phyloP scores from a whole-genome alignment of 805 yeast species.

The Schwanniomyces pseudopolymorphus region DNA sequence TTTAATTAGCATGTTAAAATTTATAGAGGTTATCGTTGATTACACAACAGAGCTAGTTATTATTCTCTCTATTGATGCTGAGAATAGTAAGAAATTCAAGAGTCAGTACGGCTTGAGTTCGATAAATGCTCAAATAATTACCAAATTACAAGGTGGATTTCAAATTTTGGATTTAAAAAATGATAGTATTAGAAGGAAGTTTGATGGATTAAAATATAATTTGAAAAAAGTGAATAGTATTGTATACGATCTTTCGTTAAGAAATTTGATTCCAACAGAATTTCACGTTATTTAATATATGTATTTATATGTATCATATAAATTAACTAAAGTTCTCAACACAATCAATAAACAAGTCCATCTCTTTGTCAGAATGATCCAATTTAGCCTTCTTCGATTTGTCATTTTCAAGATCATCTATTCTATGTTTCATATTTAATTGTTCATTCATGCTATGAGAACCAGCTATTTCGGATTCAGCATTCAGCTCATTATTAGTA shows the following conservation, averaged over 20 bases:
- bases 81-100: background rate
- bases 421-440: background rate
- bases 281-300: conserved; percentile 6
- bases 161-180: conserved; percentile 29
- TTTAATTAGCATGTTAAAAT: conserved; percentile 19
- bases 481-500: background rate
- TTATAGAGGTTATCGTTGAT: conserved; percentile 22
- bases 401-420: background rate
- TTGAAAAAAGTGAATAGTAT: conserved; percentile 25
- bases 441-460: background rate
- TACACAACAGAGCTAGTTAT: conserved; percentile 24
- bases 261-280: conserved; percentile 14
- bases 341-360: background rate
- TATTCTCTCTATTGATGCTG: conserved; percentile 13
- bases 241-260: conserved; percentile 23
- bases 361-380: background rate
- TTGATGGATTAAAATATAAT: conserved; percentile 28
- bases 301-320: background rate
- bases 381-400: background rate
- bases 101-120: conserved; percentile 17
- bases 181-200: conserved; percentile 24
- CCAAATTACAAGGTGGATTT: conserved; percentile 24
- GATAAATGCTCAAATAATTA: conserved; percentile 20
- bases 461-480: background rate
- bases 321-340: background rate